Evolutionary conservation across 768 basidiomycete genomes (phyloP), one percentile per base, ranked within the genome.

Genomic region (Cystoderma amianthinum): DNA sequence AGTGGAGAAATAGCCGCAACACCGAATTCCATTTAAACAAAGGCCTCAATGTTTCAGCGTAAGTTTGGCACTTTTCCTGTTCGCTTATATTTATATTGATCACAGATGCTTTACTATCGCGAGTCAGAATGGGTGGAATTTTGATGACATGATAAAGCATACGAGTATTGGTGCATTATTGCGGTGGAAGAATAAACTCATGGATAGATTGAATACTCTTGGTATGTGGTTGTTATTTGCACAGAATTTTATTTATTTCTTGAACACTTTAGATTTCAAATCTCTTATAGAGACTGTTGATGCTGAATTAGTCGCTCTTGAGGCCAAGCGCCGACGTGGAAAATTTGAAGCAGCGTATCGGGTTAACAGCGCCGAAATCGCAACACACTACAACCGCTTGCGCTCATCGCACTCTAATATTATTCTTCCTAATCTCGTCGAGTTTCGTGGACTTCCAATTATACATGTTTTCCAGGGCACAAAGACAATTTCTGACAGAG

Each of bases 391-490:
- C 42, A 57, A 72, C 34, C 58, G 63, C 34, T 63, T 82, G 21
- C 63, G 67, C 23, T 63, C 65, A 1, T 41, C 47, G 32, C 57
- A 61, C 19, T 44, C 48, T 0, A 44, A 57, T 12, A 32, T 47
- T 5, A 46, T 63, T 5, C 49, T 81, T 5, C 80, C 78, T 0
- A 56, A 68, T 10, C 55, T 78, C 15, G 34, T 59, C 1, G 62
- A 70, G 23, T 82, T 82, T 56, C 68, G 66, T 15, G 49, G 56
- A 41, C 58, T 82, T 1, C 73, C 78, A 0, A 62, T 74, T 16
- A 61, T 80, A 10, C 23, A 42, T 2, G 47, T 62, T 35, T 50
- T 72, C 9, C 67, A 67, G 39, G 46, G 54, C 5, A 48, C 63
- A 7, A 49, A 46, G 20, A 40, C 28, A 2, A 23, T 37, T 17